Evolutionary conservation across 345 rosid genomes (phyloP).

Genomic region (Passiflora organensis): DNA sequence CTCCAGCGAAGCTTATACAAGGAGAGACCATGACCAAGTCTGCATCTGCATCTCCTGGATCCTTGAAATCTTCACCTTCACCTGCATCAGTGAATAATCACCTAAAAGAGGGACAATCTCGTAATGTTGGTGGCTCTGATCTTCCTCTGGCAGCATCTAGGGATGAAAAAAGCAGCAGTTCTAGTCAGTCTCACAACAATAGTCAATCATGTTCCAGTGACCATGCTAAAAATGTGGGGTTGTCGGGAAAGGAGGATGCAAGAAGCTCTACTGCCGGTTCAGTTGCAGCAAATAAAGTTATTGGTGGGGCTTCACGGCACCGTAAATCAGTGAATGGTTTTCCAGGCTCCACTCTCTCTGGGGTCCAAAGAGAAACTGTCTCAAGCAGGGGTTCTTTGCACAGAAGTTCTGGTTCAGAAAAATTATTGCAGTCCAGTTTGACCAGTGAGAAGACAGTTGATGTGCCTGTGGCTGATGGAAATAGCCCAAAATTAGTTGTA

Average conservation of each 20-base stretch:
- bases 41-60: conserved; percentile 48
- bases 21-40: conserved; percentile 48
- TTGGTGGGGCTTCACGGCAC: conserved; percentile 46
- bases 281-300: conserved; percentile 30
- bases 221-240: conserved; percentile 49
- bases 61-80: conserved; percentile 45
- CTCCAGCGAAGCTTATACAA: conserved; percentile 43
- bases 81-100: conserved; percentile 36
- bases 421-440: conserved; percentile 40
- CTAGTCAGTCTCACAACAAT: conserved; percentile 79
- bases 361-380: conserved; percentile 46
- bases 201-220: conserved; percentile 70
- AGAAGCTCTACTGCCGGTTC: conserved; percentile 62
- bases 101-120: conserved; percentile 51
- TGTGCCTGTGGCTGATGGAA: conserved; percentile 45
- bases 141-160: conserved; percentile 34
- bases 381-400: conserved; percentile 42
- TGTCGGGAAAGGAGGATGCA: conserved; percentile 56
- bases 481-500: conserved; percentile 60
- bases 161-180: conserved; percentile 78
- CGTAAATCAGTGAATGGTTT: conserved; percentile 56
- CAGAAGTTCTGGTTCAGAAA: conserved; percentile 48
- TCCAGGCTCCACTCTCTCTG: conserved; percentile 31
- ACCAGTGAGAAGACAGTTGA: conserved; percentile 51
- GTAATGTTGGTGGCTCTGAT: conserved; percentile 39